A percentile compares a stretch with the other conserved stretches of the same genome.
These are phyloP conservation scores for Epicoccum sorghinum DNA, from an alignment of 2,329 filamentous ascomycete species.

Conservation along the genomic window DNA sequence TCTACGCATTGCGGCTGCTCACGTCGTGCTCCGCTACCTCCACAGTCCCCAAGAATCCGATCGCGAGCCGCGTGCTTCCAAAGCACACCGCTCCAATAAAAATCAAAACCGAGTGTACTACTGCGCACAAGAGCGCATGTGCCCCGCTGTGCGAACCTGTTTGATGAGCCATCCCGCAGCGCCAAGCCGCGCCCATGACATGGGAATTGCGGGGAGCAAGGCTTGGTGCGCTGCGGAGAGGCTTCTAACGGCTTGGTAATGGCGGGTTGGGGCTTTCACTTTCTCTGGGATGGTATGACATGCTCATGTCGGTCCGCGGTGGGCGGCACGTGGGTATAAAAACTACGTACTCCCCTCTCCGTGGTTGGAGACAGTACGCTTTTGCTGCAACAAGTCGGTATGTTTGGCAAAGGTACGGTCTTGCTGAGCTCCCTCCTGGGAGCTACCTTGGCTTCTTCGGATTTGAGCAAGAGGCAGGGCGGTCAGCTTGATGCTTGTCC, in stretches of 20 bases:
- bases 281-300: neutral
- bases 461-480: constrained; percentile 26
- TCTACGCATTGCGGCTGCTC: constrained; percentile 8
- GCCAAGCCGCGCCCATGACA: constrained; percentile 25
- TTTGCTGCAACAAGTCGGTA: constrained; percentile 16
- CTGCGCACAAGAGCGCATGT: constrained; percentile 2
- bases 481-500: constrained; percentile 57
- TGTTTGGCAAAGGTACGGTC: constrained; percentile 32
- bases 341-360: neutral
- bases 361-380: neutral
- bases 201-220: constrained; percentile 29
- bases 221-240: constrained; percentile 20
- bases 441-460: constrained; percentile 26
- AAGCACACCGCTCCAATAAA: neutral
- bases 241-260: constrained; percentile 14
- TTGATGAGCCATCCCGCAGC: constrained; percentile 2
- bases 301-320: constrained; percentile 11
- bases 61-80: neutral
- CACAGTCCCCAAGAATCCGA: neutral
- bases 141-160: constrained; percentile 22
- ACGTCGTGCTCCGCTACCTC: constrained; percentile 2
- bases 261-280: neutral
- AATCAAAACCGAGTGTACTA: neutral
- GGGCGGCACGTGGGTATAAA: constrained; percentile 6
- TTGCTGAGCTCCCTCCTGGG: constrained; percentile 21